These are phyloP conservation scores for Closterium sp. DNA, from an alignment of 139 green algal genomes.

Conservation along the genomic window DNA sequence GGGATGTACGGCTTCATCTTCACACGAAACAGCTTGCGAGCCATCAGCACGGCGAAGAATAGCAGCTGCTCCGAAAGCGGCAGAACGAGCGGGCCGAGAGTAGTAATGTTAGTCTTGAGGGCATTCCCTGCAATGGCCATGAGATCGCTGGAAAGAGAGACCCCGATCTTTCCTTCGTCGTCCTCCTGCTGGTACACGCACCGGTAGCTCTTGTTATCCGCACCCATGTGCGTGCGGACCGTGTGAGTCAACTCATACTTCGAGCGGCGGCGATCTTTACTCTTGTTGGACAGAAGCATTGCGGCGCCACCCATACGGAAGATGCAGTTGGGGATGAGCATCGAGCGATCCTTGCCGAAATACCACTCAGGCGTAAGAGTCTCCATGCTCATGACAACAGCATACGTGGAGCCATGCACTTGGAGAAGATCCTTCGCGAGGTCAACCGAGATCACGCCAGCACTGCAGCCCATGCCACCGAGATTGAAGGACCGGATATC, in stretches of 20 bases:
- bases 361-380: conserved; percentile 99
- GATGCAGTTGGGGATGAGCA: conserved; percentile 96
- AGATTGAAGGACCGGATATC: conserved; percentile 95
- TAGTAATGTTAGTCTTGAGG: conserved; percentile 95
- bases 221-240: conserved; percentile 87
- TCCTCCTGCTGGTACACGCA: conserved; percentile 75
- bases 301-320: conserved; percentile 91
- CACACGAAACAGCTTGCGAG: conserved; percentile 69
- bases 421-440: conserved; percentile 86
- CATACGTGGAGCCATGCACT: conserved; percentile 39
- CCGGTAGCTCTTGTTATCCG: conserved; percentile 80
- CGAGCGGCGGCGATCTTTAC: conserved; percentile 66
- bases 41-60: conserved; percentile 85
- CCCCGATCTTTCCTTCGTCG: conserved; percentile 58
- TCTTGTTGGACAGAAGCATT: conserved; percentile 85
- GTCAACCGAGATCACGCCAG: conserved; percentile 83
- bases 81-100: conserved; percentile 90
- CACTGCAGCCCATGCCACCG: conserved; percentile 89
- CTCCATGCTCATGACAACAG: conserved; percentile 90
- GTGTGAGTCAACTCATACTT: conserved; percentile 84
- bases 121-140: conserved; percentile 85
- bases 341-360: conserved; percentile 83
- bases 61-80: conserved; percentile 89
- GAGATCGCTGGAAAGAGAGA: conserved; percentile 86
- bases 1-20: conserved; percentile 84